Conservation (phyloP, 2,329 filamentous ascomycete genomes). For the Monilinia laxa region DNA sequence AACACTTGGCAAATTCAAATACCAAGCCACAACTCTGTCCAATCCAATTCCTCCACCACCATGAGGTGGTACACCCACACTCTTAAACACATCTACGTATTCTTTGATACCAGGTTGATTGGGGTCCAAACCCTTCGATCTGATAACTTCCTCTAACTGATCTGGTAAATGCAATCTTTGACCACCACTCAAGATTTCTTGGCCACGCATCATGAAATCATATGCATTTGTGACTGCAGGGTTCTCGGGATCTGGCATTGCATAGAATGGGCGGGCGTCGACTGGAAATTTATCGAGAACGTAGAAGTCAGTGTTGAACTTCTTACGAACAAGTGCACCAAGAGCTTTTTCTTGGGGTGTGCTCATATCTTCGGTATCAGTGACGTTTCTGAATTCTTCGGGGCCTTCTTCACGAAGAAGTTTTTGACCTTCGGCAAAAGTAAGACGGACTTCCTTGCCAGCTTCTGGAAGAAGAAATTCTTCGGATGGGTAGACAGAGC, state of each 20-base stretch:
- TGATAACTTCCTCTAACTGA: slow-evolving; percentile 75
- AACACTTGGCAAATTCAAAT: slow-evolving; percentile 57
- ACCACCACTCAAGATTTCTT: slow-evolving; percentile 89
- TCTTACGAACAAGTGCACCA: slow-evolving; percentile 79
- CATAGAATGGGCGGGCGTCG: slow-evolving; percentile 85
- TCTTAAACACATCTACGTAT: slow-evolving; percentile 78
- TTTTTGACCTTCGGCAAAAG: slow-evolving; percentile 74
- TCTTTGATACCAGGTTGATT: slow-evolving; percentile 75
- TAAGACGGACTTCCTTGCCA: slow-evolving; percentile 73
- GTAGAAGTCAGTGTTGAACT: slow-evolving; percentile 95
- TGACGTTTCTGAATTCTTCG: slow-evolving; percentile 63
- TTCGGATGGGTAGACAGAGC: slow-evolving; percentile 73
- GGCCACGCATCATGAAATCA: slow-evolving; percentile 88
- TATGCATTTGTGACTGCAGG: slow-evolving; percentile 65
- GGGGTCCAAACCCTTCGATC: slow-evolving; percentile 78
- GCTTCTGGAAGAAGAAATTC: slow-evolving; percentile 72
- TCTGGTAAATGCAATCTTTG: slow-evolving; percentile 84
- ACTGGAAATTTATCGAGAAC: slow-evolving; percentile 95
- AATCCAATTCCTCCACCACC: slow-evolving; percentile 87
- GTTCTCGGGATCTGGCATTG: slow-evolving; percentile 72
- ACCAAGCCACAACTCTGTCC: slow-evolving; percentile 77
- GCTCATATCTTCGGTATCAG: slow-evolving; percentile 75
- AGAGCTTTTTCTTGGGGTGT: slow-evolving; percentile 87
- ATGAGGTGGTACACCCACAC: slow-evolving; percentile 84
- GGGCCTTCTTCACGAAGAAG: slow-evolving; percentile 74